A percentile compares a stretch with the other conserved stretches of the same genome.
Evolutionary conservation across 2,329 filamentous ascomycete genomes (phyloP).

Genomic region (Hypocreales sp.): DNA sequence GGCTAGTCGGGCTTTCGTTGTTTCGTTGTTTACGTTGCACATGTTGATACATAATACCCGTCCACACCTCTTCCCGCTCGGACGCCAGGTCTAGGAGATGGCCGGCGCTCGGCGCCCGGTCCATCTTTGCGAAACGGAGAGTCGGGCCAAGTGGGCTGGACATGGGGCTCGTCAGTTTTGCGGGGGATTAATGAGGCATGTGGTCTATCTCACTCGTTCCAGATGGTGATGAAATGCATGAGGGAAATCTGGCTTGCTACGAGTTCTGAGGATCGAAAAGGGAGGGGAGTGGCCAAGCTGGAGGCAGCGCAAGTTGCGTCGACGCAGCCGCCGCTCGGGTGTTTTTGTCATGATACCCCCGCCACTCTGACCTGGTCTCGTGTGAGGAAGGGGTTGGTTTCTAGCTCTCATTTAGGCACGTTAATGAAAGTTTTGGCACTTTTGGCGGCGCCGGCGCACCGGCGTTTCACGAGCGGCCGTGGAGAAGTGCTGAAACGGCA

Average conservation of each 20-base stretch:
- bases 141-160: constrained; percentile 13
- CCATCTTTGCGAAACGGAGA: constrained; percentile 13
- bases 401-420: constrained; percentile 14
- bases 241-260: constrained; percentile 6
- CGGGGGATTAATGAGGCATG: constrained; percentile 17
- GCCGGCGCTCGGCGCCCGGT: constrained; percentile 7
- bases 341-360: constrained; percentile 9
- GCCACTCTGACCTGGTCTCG: constrained; percentile 8
- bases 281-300: constrained; percentile 1
- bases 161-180: constrained; percentile 13
- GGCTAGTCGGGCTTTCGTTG: constrained; percentile 10
- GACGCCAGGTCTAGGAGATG: constrained; percentile 10
- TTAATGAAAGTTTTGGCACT: too few species aligned
- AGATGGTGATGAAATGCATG: constrained; percentile 16
- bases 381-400: constrained; percentile 11
- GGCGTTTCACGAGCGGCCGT: too few species aligned
- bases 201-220: constrained; percentile 18
- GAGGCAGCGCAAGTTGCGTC: too few species aligned
- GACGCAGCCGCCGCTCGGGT: too few species aligned
- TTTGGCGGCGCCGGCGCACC: too few species aligned
- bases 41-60: constrained; percentile 27
- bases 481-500: too few species aligned
- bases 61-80: constrained; percentile 13
- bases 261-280: constrained; percentile 2
- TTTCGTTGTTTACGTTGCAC: constrained; percentile 18